A percentile compares a stretch with the other conserved stretches of the same genome.
These are phyloP conservation scores for Calonectria ilicicola DNA, from an alignment of 2,329 filamentous ascomycete genomes.

Conservation along the genomic window DNA sequence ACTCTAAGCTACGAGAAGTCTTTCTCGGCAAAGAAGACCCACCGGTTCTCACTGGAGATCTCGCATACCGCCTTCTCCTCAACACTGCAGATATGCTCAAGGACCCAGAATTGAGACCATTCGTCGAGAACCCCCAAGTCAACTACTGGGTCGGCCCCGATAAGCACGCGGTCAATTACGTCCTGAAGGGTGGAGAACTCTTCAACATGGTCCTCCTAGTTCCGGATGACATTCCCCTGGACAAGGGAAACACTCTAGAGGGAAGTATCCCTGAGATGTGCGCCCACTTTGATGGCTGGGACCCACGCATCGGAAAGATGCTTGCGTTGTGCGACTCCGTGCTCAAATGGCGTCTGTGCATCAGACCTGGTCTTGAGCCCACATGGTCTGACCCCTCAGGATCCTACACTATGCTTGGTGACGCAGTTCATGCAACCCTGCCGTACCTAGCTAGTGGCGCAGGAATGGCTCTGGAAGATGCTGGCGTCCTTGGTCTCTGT, in stretches of 20 bases:
- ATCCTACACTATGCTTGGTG: conserved; percentile 70
- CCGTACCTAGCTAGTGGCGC: conserved; percentile 70
- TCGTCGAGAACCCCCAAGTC: conserved; percentile 60
- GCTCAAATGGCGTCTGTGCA: conserved; percentile 71
- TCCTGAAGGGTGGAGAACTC: conserved; percentile 54
- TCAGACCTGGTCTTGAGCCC: conserved; percentile 62
- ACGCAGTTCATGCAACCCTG: conserved; percentile 73
- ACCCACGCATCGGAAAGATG: conserved; percentile 67
- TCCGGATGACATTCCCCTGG: conserved; percentile 56
- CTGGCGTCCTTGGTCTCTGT: conserved; percentile 67
- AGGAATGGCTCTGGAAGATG: conserved; percentile 72
- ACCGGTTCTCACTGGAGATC: conserved; percentile 64
- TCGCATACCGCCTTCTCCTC: conserved; percentile 67
- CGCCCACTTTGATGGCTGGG: conserved; percentile 67
- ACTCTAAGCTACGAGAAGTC: conserved; percentile 49
- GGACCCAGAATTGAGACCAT: conserved; percentile 57
- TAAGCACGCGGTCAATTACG: conserved; percentile 62
- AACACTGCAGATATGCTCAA: conserved; percentile 58
- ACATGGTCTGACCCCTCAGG: conserved; percentile 68
- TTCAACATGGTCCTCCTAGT: conserved; percentile 61
- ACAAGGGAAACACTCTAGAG: conserved; percentile 23
- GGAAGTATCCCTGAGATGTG: conserved; percentile 55
- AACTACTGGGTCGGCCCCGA: conserved; percentile 67
- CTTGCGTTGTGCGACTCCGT: conserved; percentile 68
- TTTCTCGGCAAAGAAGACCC: conserved; percentile 58